Evolutionary conservation across 768 basidiomycete genomes (phyloP).

Genomic region (Bullera alba): DNA sequence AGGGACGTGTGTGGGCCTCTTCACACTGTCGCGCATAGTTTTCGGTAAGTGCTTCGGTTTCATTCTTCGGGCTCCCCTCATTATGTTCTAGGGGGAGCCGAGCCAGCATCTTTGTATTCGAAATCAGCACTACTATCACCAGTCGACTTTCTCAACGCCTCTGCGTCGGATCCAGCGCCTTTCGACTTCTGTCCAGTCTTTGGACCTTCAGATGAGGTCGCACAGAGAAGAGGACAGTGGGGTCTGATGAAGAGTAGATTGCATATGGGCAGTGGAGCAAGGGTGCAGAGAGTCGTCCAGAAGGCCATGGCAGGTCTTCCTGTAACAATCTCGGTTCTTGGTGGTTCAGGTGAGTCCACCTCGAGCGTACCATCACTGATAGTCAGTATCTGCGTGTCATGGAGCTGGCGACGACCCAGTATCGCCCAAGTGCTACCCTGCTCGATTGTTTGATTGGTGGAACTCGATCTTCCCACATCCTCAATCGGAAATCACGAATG

Average conservation of each 20-base stretch:
- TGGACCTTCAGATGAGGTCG: conserved; percentile 72
- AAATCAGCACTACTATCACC: conserved; percentile 46
- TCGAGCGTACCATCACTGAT: background rate
- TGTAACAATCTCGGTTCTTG: conserved; percentile 82
- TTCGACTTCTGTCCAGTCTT: conserved; percentile 88
- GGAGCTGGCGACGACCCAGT: conserved; percentile 89
- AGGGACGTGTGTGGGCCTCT: conserved; percentile 15
- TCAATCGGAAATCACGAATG: conserved; percentile 92
- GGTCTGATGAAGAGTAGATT: conserved; percentile 66
- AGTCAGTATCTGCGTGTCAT: conserved; percentile 79
- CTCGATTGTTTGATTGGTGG: conserved; percentile 95
- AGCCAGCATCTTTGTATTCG: conserved; percentile 21
- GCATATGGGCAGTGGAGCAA: conserved; percentile 70
- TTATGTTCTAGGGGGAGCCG: conserved; percentile 9
- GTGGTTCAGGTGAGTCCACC: conserved; percentile 66
- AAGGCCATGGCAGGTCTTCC: conserved; percentile 76
- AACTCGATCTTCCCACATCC: conserved; percentile 96
- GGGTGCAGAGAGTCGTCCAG: conserved; percentile 73
- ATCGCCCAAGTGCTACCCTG: conserved; percentile 78
- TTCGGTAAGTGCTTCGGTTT: conserved; percentile 17
- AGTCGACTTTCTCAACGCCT: conserved; percentile 74
- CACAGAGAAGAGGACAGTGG: conserved; percentile 67
- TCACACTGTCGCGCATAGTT: conserved; percentile 22
- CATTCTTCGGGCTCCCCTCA: background rate
- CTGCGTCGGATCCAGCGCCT: conserved; percentile 54